A percentile compares a stretch with the other conserved stretches of the same genome.
These are phyloP conservation scores for Taphrina populina DNA, from an alignment of 1,139 yeast species.

Conservation along the genomic window DNA sequence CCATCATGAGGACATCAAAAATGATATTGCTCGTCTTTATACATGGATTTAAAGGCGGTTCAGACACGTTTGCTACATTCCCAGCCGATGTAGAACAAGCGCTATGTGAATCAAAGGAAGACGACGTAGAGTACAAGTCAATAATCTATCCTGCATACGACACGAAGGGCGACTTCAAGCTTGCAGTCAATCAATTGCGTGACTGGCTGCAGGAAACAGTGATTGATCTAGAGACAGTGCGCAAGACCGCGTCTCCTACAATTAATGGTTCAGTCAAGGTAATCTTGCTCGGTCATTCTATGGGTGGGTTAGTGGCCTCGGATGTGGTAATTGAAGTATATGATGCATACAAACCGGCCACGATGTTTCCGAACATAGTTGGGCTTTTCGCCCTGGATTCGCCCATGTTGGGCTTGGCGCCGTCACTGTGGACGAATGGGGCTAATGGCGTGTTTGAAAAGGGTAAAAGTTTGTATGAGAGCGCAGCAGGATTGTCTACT, in stretches of 20 bases:
- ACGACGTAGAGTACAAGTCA: slow-evolving; percentile 21
- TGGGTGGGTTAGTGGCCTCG: slow-evolving; percentile 39
- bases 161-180: slow-evolving; percentile 37
- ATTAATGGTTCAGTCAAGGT: slow-evolving; percentile 37
- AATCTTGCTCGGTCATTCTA: slow-evolving; percentile 38
- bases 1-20: no score
- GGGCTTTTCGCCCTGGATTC: slow-evolving; percentile 35
- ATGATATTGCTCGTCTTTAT: slow-evolving; percentile 37
- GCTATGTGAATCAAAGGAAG: not conserved
- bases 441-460: slow-evolving; percentile 18
- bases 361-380: slow-evolving; percentile 37
- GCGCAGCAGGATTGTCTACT: slow-evolving; percentile 37
- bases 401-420: slow-evolving; percentile 36
- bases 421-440: slow-evolving; percentile 37
- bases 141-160: slow-evolving; percentile 38
- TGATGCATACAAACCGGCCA: slow-evolving; percentile 32
- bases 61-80: slow-evolving; percentile 37
- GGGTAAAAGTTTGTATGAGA: slow-evolving; percentile 34
- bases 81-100: slow-evolving; percentile 34
- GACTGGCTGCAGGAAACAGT: slow-evolving; percentile 36
- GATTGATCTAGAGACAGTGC: slow-evolving; percentile 37
- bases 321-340: slow-evolving; percentile 36
- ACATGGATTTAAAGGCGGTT: slow-evolving; percentile 39
- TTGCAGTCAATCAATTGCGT: slow-evolving; percentile 35
- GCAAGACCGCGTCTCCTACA: slow-evolving; percentile 37